Percentiles rank a stretch among this genome's conserved stretches.
Conservation (phyloP, 1,139 yeast genomes). For the Yamadazyma siamensis region DNA sequence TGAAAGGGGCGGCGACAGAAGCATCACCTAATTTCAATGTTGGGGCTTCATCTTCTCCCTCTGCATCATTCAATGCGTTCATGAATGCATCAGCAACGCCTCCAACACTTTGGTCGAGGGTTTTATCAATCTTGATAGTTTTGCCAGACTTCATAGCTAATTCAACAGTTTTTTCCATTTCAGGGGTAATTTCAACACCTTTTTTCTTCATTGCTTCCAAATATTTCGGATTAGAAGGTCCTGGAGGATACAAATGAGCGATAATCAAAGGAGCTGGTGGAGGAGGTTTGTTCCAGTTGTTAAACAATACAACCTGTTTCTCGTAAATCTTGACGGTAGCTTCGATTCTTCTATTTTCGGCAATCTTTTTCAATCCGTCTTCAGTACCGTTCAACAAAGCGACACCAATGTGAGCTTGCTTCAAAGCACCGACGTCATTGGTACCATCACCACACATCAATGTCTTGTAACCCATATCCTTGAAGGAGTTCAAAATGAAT, state of each 20-base stretch:
- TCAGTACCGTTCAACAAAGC: constrained; percentile 96
- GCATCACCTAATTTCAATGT: constrained; percentile 96
- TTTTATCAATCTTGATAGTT: constrained; percentile 24
- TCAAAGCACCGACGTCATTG: constrained; percentile 97
- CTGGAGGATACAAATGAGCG: constrained; percentile 97
- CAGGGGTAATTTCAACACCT: constrained; percentile 71
- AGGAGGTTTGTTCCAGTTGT: constrained; percentile 75
- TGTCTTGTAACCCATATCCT: constrained; percentile 87
- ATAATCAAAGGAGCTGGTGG: constrained; percentile 85
- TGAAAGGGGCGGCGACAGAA: constrained; percentile 98
- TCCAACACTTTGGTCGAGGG: constrained; percentile 35
- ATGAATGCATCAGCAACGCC: constrained; percentile 70
- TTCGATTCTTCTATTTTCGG: constrained; percentile 73
- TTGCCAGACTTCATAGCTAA: constrained; percentile 40
- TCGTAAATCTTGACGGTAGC: constrained; percentile 67
- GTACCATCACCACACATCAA: constrained; percentile 99
- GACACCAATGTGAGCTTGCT: constrained; percentile 97
- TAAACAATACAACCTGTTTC: constrained; percentile 77
- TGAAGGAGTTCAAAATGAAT: constrained; percentile 76
- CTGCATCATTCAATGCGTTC: constrained; percentile 65
- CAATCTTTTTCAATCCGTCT: constrained; percentile 86
- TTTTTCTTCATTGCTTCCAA: constrained; percentile 79
- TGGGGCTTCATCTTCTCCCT: constrained; percentile 84
- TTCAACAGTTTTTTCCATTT: constrained; percentile 59
- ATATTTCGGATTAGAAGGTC: constrained; percentile 86